Conservation (phyloP, 1,284 basidiomycete species). For the Heterobasidion occidentale region DNA sequence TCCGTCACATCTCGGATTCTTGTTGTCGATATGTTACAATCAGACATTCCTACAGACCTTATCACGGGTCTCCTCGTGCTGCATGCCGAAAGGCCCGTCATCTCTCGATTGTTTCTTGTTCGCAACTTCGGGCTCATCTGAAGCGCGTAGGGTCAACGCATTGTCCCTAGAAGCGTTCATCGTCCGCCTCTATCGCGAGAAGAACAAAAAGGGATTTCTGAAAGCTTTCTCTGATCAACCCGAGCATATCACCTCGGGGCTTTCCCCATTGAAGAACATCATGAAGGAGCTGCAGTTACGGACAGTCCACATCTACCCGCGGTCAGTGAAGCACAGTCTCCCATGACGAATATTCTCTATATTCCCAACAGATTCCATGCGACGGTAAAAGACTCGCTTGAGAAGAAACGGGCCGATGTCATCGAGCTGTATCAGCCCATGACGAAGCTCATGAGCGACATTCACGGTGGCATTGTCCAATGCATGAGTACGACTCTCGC, state of each 20-base stretch:
- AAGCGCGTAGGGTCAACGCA: constrained; percentile 61
- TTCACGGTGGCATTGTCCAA: constrained; percentile 89
- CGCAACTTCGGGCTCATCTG: background rate
- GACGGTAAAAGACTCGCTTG: constrained; percentile 73
- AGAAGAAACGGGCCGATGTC: constrained; percentile 83
- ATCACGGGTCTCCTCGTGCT: constrained; percentile 93
- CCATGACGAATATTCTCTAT: background rate
- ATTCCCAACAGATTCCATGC: constrained; percentile 71
- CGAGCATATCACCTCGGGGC: constrained; percentile 86
- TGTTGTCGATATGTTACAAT: constrained; percentile 91
- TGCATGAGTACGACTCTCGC: constrained; percentile 91
- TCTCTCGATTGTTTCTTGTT: background rate
- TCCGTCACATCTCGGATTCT: constrained; percentile 93
- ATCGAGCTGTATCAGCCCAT: constrained; percentile 88
- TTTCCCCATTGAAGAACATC: constrained; percentile 87
- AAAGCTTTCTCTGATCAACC: constrained; percentile 98
- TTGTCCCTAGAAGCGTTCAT: constrained; percentile 88
- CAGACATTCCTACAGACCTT: constrained; percentile 76
- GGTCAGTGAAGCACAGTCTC: constrained; percentile 39
- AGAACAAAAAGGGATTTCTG: constrained; percentile 84
- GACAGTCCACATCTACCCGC: constrained; percentile 86
- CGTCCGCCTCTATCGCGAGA: constrained; percentile 80
- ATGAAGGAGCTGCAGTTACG: constrained; percentile 90
- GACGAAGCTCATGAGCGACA: constrained; percentile 82
- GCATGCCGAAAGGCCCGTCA: constrained; percentile 72